These are phyloP conservation scores for Gentiana straminea DNA, from an alignment of 257 asterid species.

Conservation along the genomic window DNA sequence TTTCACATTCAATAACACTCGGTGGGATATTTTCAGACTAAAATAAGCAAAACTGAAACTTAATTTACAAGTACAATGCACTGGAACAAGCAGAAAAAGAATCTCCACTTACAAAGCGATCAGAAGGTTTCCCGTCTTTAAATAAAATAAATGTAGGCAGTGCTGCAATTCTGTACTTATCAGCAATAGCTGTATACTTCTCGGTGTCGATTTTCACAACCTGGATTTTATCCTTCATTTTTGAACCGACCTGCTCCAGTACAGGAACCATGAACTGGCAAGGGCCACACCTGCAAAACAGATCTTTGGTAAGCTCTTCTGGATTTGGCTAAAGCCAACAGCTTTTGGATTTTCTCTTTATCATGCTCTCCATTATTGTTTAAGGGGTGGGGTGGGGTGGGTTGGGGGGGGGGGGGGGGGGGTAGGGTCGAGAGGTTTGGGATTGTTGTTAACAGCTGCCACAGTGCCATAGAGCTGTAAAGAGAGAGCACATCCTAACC, in stretches of 20 bases:
- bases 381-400: too few species aligned
- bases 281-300: slow-evolving; percentile 86
- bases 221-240: slow-evolving; percentile 62
- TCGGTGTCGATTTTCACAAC: slow-evolving; percentile 90
- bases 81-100: background rate
- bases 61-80: background rate
- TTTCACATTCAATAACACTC: background rate
- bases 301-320: slow-evolving; percentile 2
- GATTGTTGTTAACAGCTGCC: background rate
- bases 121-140: slow-evolving; percentile 74
- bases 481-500: background rate
- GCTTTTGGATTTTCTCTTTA: background rate
- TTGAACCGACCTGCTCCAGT: slow-evolving; percentile 58
- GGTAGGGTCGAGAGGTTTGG: too few species aligned
- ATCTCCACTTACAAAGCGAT: slow-evolving; percentile 73
- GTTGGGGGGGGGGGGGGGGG: too few species aligned
- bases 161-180: slow-evolving; percentile 73
- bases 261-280: slow-evolving; percentile 93
- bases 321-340: background rate
- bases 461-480: background rate
- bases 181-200: slow-evolving; percentile 72
- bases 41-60: background rate
- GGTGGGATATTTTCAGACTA: background rate
- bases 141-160: slow-evolving; percentile 88
- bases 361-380: too few species aligned